Evolutionary conservation across 2,329 filamentous ascomycete genomes (phyloP).

Genomic region (Dissoconium aciculare): DNA sequence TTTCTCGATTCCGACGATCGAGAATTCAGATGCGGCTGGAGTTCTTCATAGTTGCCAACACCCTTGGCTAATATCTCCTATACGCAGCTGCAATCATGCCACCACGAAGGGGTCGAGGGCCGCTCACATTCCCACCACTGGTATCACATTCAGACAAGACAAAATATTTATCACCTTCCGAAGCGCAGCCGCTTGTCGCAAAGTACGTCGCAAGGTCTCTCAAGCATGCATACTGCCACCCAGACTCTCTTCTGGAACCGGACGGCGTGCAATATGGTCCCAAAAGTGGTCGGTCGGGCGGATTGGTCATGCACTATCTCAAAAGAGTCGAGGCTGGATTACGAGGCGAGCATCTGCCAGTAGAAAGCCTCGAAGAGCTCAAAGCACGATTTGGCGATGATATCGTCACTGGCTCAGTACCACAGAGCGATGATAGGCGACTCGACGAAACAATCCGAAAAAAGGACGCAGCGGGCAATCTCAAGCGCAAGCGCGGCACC

Average conservation of each 20-base stretch:
- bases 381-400: constrained; percentile 26
- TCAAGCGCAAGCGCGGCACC: constrained; percentile 10
- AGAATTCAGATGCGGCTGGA: too few species aligned
- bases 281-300: constrained; percentile 30
- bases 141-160: constrained; percentile 21
- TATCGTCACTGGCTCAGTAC: constrained; percentile 10
- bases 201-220: constrained; percentile 29
- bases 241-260: constrained; percentile 31
- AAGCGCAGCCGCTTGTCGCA: constrained; percentile 25
- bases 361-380: constrained; percentile 24
- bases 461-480: constrained; percentile 11
- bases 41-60: too few species aligned
- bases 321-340: constrained; percentile 39
- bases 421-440: constrained; percentile 15
- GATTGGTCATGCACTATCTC: constrained; percentile 39
- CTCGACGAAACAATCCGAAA: constrained; percentile 19
- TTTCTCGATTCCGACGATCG: too few species aligned
- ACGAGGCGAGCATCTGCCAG: constrained; percentile 35
- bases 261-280: constrained; percentile 30
- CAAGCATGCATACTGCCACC: constrained; percentile 32
- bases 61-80: too few species aligned
- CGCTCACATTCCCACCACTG: constrained; percentile 22
- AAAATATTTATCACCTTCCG: constrained; percentile 19
- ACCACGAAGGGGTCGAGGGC: constrained; percentile 5
- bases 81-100: background rate